Evolutionary conservation across 2,329 filamentous ascomycete species (phyloP).

Genomic region (Cladosporium sp.): DNA sequence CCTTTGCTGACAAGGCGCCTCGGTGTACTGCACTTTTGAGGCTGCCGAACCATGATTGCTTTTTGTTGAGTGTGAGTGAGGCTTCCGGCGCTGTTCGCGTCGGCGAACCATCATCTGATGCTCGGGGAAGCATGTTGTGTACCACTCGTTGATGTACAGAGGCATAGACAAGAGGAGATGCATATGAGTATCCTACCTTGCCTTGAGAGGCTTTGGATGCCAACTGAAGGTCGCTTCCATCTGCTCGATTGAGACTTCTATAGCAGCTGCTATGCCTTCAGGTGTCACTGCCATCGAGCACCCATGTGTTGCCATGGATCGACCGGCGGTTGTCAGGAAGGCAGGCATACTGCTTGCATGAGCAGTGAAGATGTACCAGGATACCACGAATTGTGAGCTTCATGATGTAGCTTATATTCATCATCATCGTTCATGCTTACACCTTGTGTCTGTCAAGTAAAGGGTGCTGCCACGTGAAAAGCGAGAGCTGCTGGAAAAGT

Average conservation of each 20-base stretch:
- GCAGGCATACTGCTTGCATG: not conserved
- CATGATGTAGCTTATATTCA: not conserved
- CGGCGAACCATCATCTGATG: conserved; percentile 4
- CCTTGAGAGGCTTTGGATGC: not conserved
- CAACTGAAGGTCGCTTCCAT: not conserved
- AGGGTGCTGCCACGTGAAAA: not conserved
- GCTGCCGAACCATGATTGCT: conserved; percentile 24
- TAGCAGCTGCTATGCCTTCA: not conserved
- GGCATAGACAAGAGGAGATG: not conserved
- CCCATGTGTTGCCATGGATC: not conserved
- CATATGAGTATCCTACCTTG: not conserved
- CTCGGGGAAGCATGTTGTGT: conserved; percentile 14
- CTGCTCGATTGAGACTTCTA: not conserved
- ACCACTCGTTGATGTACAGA: conserved; percentile 1
- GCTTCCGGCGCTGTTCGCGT: conserved; percentile 7
- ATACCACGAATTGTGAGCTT: not conserved
- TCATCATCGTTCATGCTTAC: not conserved
- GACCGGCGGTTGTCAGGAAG: not conserved
- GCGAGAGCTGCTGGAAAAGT: not conserved
- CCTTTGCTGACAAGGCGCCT: conserved; percentile 23
- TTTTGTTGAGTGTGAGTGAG: conserved; percentile 23
- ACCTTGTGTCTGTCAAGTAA: not conserved
- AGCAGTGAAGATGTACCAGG: not conserved
- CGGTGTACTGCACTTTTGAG: conserved; percentile 21
- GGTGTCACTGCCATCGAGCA: not conserved